Conservation (phyloP, 805 yeast species). For the Zygoascus flipseniorum region DNA sequence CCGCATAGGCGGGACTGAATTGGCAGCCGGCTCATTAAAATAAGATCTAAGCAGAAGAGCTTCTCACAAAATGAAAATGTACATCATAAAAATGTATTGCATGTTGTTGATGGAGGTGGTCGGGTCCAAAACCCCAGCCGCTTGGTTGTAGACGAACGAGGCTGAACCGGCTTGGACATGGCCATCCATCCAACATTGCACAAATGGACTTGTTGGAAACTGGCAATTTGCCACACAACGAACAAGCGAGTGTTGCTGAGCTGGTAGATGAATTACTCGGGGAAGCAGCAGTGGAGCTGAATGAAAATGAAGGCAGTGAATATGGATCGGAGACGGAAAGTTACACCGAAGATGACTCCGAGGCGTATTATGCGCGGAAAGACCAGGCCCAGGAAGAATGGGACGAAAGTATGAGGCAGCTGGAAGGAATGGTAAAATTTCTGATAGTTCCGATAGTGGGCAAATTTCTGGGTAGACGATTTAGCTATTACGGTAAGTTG, state of each 20-base stretch:
- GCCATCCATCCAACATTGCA: neutral
- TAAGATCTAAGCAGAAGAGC: too few relatives aligned
- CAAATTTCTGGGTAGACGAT: slow-evolving; percentile 55
- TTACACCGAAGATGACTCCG: slow-evolving; percentile 8
- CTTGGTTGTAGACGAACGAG: too few relatives aligned
- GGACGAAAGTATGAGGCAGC: slow-evolving; percentile 59
- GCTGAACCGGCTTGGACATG: too few relatives aligned
- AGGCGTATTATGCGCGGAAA: slow-evolving; percentile 20
- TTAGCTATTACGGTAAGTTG: slow-evolving; percentile 33
- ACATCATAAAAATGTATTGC: too few relatives aligned
- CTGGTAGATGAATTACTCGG: neutral
- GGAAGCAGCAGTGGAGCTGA: neutral
- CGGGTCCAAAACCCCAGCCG: too few relatives aligned
- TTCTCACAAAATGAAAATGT: too few relatives aligned
- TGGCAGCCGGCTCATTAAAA: too few relatives aligned
- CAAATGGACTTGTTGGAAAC: neutral
- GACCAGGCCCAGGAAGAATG: slow-evolving; percentile 56
- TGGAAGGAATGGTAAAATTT: slow-evolving; percentile 44
- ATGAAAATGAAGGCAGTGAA: neutral
- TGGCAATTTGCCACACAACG: neutral
- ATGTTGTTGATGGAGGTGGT: too few relatives aligned
- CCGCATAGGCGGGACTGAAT: too few relatives aligned
- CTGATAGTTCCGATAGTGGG: slow-evolving; percentile 60
- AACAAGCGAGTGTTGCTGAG: neutral
- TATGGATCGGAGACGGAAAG: neutral